A percentile compares a stretch with the other conserved stretches of the same genome.
Evolutionary conservation across 2,329 filamentous ascomycete species (phyloP).

Genomic region (Trichophyton mentagrophytes): DNA sequence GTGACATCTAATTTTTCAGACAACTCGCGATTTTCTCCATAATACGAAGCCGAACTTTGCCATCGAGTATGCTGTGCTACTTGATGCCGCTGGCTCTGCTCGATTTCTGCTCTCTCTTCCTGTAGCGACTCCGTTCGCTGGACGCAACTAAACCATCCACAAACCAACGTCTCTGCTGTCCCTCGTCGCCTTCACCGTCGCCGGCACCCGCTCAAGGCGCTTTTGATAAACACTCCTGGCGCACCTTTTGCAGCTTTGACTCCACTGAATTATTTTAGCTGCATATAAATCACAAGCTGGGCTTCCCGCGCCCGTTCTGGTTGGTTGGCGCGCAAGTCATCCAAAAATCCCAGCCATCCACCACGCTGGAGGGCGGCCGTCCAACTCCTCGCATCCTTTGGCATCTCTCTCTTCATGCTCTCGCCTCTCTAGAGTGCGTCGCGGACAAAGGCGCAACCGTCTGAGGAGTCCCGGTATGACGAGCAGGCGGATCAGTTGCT

Average conservation of each 20-base stretch:
- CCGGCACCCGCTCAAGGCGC: not conserved
- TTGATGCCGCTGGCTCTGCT: too few relatives aligned
- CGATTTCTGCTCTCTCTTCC: too few relatives aligned
- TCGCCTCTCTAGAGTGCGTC: not conserved
- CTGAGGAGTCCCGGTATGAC: not conserved
- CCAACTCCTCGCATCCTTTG: not conserved
- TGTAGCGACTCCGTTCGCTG: too few relatives aligned
- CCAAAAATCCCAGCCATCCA: not conserved
- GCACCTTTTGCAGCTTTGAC: not conserved
- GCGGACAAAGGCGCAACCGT: not conserved
- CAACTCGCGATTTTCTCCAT: not conserved
- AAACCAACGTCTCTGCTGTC: not conserved
- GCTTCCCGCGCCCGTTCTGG: not conserved
- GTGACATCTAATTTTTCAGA: not conserved
- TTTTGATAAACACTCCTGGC: not conserved
- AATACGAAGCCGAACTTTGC: not conserved
- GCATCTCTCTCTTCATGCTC: not conserved
- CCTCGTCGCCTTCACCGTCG: not conserved
- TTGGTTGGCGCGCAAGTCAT: not conserved
- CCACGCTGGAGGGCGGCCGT: not conserved
- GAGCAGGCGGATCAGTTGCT: not conserved
- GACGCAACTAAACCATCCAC: not conserved
- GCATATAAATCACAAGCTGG: not conserved
- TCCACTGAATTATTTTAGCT: not conserved
- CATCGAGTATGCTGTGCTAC: too few relatives aligned